Conservation (phyloP, 495 filamentous ascomycete species). For the Collariella sp. region DNA sequence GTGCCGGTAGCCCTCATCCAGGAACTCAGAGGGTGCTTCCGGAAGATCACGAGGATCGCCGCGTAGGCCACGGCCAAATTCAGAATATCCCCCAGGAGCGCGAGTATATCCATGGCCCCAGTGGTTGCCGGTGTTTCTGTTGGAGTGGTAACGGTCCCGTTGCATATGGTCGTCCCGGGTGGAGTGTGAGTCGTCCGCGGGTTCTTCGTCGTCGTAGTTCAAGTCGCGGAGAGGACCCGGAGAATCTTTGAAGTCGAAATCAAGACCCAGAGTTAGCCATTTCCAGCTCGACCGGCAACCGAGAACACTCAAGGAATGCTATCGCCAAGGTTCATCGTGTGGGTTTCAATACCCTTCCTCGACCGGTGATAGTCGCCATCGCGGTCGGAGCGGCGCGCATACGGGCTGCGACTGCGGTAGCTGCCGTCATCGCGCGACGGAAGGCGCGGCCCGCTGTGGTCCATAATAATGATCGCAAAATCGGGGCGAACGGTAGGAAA, state of each 20-base stretch:
- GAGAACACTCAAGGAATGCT: constrained; percentile 8
- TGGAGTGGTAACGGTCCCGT: neutral
- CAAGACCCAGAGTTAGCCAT: constrained; percentile 25
- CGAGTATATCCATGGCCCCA: neutral
- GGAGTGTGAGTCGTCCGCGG: constrained; percentile 11
- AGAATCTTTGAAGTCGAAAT: constrained; percentile 16
- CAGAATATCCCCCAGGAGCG: neutral
- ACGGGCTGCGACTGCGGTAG: constrained; percentile 17
- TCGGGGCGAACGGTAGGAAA: constrained; percentile 7
- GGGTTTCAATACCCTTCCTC: constrained; percentile 42
- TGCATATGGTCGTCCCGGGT: neutral
- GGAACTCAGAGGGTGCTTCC: neutral
- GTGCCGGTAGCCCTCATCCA: neutral
- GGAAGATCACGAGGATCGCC: neutral
- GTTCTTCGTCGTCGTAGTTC: constrained; percentile 26
- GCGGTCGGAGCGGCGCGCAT: constrained; percentile 18
- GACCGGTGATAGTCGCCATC: constrained; percentile 31
- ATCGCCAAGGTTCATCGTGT: constrained; percentile 14
- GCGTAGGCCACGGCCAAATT: neutral
- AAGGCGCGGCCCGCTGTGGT: constrained; percentile 15
- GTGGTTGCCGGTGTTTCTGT: neutral
- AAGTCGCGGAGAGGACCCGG: constrained; percentile 18
- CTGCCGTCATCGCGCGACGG: constrained; percentile 15
- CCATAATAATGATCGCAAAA: constrained; percentile 13
- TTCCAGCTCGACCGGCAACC: constrained; percentile 9